phyloP scores from a whole-genome alignment of 202 grass and related monocot genomes.

The Hordeum pubiflorum region DNA sequence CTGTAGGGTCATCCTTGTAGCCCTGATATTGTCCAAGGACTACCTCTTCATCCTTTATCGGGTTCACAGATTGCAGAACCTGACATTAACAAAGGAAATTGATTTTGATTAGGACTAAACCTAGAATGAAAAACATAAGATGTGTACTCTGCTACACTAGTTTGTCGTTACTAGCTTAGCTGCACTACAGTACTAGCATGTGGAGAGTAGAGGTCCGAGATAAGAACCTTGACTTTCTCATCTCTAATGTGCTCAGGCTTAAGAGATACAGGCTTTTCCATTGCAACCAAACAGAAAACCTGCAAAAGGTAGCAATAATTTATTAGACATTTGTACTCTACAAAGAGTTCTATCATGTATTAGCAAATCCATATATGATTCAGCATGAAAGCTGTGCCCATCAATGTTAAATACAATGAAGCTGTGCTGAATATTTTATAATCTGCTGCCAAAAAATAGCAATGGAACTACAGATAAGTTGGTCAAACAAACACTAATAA shows the following conservation, averaged over 20 bases:
- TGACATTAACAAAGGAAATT: slow-evolving; percentile 21
- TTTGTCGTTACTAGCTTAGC: background rate
- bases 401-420: slow-evolving; percentile 1
- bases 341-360: slow-evolving; percentile 5
- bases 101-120: slow-evolving; percentile 18
- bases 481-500: too few relatives aligned
- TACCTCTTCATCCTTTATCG: slow-evolving; percentile 82
- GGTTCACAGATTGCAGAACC: slow-evolving; percentile 95
- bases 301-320: slow-evolving; percentile 26
- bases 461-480: background rate
- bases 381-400: background rate
- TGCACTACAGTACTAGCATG: slow-evolving; percentile 16
- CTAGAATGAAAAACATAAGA: background rate
- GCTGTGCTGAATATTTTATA: background rate
- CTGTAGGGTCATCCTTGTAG: slow-evolving; percentile 95
- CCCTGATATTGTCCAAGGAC: slow-evolving; percentile 96
- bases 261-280: slow-evolving; percentile 99
- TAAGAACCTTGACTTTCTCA: slow-evolving; percentile 98
- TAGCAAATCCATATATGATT: slow-evolving; percentile 10
- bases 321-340: slow-evolving; percentile 17
- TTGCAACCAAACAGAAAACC: slow-evolving; percentile 98
- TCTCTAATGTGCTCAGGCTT: slow-evolving; percentile 98
- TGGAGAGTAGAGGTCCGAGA: slow-evolving; percentile 10
- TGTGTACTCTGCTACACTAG: background rate
- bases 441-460: background rate